Percentiles rank a stretch among this genome's conserved stretches.
Conservation (phyloP, 495 filamentous ascomycete species). For the Penicillium cinerascens region DNA sequence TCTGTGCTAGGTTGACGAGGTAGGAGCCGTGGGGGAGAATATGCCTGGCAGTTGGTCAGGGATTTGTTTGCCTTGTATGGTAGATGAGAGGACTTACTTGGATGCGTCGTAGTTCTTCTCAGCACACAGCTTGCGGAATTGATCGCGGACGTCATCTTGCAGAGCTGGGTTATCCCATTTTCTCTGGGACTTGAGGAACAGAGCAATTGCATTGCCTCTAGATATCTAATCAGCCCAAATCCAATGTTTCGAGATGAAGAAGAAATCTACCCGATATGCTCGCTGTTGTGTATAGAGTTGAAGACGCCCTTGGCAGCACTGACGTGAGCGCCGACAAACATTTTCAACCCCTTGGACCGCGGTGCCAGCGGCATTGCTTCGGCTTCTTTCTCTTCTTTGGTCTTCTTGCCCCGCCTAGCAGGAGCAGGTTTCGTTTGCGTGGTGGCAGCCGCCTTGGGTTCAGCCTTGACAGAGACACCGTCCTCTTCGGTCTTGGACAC, state of each 20-base stretch:
- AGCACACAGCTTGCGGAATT: constrained; percentile 63
- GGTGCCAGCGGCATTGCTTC: constrained; percentile 62
- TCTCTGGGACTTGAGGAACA: constrained; percentile 93
- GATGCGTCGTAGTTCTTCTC: constrained; percentile 69
- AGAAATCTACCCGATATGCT: constrained; percentile 60
- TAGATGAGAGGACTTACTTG: constrained; percentile 33
- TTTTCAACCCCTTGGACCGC: constrained; percentile 65
- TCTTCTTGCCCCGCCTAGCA: constrained; percentile 23
- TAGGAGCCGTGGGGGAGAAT: constrained; percentile 92
- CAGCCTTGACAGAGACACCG: background rate
- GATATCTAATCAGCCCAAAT: background rate
- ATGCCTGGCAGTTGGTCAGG: constrained; percentile 41
- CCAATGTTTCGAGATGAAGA: background rate
- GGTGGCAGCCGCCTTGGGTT: background rate
- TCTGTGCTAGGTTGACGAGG: constrained; percentile 89
- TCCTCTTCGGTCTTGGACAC: background rate
- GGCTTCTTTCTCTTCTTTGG: constrained; percentile 42
- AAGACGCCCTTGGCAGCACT: constrained; percentile 88
- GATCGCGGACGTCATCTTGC: constrained; percentile 57
- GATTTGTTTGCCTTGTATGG: background rate
- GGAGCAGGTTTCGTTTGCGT: constrained; percentile 8
- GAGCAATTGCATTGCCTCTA: constrained; percentile 84
- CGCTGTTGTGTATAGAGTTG: constrained; percentile 75
- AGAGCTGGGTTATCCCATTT: constrained; percentile 90
- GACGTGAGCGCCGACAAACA: constrained; percentile 91